Base-by-base conservation (phyloP, 2,329 filamentous ascomycete species). In the Diplocarpon mali region DNA sequence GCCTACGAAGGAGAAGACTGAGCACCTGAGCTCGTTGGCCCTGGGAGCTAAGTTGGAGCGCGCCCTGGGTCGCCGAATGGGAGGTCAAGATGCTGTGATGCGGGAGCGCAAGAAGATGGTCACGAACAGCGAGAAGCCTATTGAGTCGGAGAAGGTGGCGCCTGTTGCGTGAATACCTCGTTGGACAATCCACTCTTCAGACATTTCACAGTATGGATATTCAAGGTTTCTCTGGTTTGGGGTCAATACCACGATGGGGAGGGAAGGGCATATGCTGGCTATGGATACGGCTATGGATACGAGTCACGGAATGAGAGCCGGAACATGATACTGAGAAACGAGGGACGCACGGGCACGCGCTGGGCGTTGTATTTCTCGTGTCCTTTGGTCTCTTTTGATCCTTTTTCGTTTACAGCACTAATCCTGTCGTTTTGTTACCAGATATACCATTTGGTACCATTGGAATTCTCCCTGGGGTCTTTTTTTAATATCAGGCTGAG, bases 31-130 rank as follows among this genome's bases (percentile, higher is more conserved):
- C 66, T 84, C 83, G 64, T 66, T 85, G 54, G 81, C 81, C 13
- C 67, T 86, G 40, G 79, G 81, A 29, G 82, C 82, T n/a, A 85
- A 85, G 64, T 68, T 85, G 40, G 81, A 85, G 61, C 71, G 81
- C 45, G 82, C 82, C 2, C 68, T 86, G 27, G 73, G 75, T 44
- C 67, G 82, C 53, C 69, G 82, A 57, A 83, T 85, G 80, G 77
- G 73, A 9, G 67, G 78, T 39, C 82, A 86, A 62, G 82, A 86
- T 62, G 81, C 81, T 35, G 73, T 78, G 58, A 79, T 82, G 64
- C 72, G 73, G 55, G 49, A 50, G 16, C 52, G 53, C 39, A 55
- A 56, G 40, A 45, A 45, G 36, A 35, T 27, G 3, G 35, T 16
- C 7, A 20, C 27, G 27, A 30, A 42, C 6, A 37, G 43, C 17